Base-by-base conservation (phyloP, 1,139 yeast species). In the Lodderomyces metapsilosis region DNA sequence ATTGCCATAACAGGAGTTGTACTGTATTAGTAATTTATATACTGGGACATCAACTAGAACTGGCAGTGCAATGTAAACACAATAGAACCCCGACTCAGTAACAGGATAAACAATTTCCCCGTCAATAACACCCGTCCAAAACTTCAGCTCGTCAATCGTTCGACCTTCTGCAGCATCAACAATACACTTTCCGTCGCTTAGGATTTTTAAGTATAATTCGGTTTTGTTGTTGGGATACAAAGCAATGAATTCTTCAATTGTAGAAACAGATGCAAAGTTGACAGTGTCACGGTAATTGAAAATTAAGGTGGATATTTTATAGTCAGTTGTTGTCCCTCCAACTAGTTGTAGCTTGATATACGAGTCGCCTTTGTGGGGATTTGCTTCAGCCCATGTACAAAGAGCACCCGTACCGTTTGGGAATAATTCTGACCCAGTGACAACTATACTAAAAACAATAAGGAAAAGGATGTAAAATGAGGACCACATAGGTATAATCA, bases 11-110 rank as follows among this genome's bases (percentile, higher is more conserved):
- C 61, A 53, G 43, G 57, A 61, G 18, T 47, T 49, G 43, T 52
- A 53, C 7, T 43, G 43, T 7, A 67, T 50, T 1, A 64, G 58
- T 7, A 62, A 42, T 7, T 40, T 37, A 24, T 58, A 37, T 12
- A 31, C 39, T 8, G 48, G 55, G 9, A 10, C 23, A 8, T 39
- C 31, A 20, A 34, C 12, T 1, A 39, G 37, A 16, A 30, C 35
- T 7, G 61, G 59, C 4, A n/a, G n/a, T n/a, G 66, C 68, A 38
- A 61, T 50, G 44, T 65, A 67, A 15, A 62, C 61, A 53, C 73
- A 68, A 45, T 67, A 68, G n/a, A 57, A 43, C 1, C 74, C 74
- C 1, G 66, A 50, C 18, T 56, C 49, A 3, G 53, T 44, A 4
- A 62, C 58, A 1, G 45, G 36, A 35, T 56, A 46, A 13, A 36